Conservation (phyloP, 371 early-diverging fungal species). For the Mycotypha africana region DNA sequence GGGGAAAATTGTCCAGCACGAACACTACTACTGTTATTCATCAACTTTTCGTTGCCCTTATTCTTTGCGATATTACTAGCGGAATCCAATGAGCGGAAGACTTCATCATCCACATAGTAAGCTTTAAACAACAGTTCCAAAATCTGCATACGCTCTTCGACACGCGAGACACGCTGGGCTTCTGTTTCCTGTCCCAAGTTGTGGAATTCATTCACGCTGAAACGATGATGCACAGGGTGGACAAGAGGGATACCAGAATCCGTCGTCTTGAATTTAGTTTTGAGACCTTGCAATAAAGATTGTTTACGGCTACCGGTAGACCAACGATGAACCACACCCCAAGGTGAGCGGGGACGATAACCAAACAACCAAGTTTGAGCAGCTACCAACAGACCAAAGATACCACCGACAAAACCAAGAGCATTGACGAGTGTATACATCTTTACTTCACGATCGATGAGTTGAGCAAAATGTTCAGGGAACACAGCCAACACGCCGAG, state of each 20-base stretch:
- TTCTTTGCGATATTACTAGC: not conserved
- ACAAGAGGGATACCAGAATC: conserved; percentile 41
- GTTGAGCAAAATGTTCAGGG: conserved; percentile 18
- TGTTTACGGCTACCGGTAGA: conserved; percentile 40
- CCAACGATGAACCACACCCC: conserved; percentile 50
- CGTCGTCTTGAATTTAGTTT: conserved; percentile 32
- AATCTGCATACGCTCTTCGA: conserved; percentile 31
- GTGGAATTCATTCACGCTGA: conserved; percentile 27
- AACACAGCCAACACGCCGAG: conserved; percentile 27
- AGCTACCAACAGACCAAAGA: conserved; percentile 41
- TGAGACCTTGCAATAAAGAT: conserved; percentile 34
- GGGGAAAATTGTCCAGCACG: too few species aligned
- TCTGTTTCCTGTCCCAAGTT: conserved; percentile 23
- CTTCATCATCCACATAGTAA: conserved; percentile 35
- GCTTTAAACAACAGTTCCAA: conserved; percentile 30
- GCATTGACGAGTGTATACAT: conserved; percentile 44
- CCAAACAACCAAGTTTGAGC: conserved; percentile 47
- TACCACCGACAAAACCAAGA: conserved; percentile 46
- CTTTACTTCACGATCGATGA: conserved; percentile 37
- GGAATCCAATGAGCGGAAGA: conserved; percentile 37
- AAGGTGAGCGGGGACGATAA: conserved; percentile 42
- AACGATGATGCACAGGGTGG: conserved; percentile 40
- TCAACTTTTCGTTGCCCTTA: not conserved
- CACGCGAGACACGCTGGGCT: conserved; percentile 24
- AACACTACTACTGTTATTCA: not conserved